phyloP scores from a whole-genome alignment of 176 grass and related monocot genomes.

The Rhynchospora pubera region DNA sequence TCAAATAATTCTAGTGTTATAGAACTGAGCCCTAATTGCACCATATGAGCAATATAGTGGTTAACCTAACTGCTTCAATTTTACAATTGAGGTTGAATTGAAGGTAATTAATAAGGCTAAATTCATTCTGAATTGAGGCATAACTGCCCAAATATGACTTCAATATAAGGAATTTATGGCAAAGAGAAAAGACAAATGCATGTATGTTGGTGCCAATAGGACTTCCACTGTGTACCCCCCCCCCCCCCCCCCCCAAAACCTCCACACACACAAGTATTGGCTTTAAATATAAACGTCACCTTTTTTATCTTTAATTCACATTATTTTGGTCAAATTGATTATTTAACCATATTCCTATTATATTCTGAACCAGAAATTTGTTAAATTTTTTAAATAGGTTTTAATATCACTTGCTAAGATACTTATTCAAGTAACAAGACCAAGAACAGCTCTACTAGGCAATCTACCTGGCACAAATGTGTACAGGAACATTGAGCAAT shows the following conservation, averaged over 20 bases:
- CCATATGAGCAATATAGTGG: no score
- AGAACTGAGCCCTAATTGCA: not conserved
- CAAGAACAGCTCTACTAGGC: slow-evolving; percentile 76
- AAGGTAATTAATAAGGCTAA: no score
- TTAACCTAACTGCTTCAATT: no score
- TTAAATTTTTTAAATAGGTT: slow-evolving; percentile 35
- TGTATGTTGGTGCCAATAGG: not conserved
- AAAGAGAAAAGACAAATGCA: not conserved
- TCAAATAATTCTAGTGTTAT: not conserved
- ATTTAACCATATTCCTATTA: not conserved
- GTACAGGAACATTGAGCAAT: slow-evolving; percentile 82
- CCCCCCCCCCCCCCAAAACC: no score
- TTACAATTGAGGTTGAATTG: no score
- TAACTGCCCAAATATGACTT: not conserved
- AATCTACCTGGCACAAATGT: slow-evolving; percentile 74
- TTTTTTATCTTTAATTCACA: not conserved
- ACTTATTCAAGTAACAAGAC: slow-evolving; percentile 95
- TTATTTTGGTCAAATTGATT: not conserved
- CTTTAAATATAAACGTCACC: not conserved
- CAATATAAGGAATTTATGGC: not conserved
- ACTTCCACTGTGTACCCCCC: not conserved
- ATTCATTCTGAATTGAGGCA: not conserved
- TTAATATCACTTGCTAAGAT: slow-evolving; percentile 87
- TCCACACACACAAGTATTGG: no score
- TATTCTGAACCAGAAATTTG: not conserved